A percentile compares a stretch with the other conserved stretches of the same genome.
These are phyloP conservation scores for Purshia tridentata DNA, from an alignment of 306 rosid species.

Conservation along the genomic window DNA sequence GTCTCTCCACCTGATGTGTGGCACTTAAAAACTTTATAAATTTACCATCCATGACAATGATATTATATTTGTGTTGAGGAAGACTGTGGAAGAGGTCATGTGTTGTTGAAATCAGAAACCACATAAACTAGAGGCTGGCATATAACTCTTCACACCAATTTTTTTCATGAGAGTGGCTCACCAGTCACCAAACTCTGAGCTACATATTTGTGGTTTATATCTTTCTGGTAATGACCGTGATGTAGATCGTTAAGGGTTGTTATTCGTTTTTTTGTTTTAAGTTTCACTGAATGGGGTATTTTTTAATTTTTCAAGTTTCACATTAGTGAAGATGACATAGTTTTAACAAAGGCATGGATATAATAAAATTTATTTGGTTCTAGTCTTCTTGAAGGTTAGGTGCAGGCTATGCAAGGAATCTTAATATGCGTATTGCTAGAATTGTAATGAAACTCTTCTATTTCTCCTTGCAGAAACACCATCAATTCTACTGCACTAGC, in stretches of 20 bases:
- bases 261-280: too few relatives aligned
- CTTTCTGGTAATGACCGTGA: too few relatives aligned
- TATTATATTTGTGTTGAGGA: background rate
- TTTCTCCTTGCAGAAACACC: too few relatives aligned
- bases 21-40: too few relatives aligned
- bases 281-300: too few relatives aligned
- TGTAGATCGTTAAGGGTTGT: too few relatives aligned
- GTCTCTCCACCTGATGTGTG: too few relatives aligned
- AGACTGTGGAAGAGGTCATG: background rate
- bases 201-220: too few relatives aligned
- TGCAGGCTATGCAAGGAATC: background rate
- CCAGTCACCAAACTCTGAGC: background rate
- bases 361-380: background rate
- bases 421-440: too few relatives aligned
- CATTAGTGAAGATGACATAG: background rate
- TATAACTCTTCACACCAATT: background rate
- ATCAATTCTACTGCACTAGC: too few relatives aligned
- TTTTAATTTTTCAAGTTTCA: background rate
- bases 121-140: constrained; percentile 6
- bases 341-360: background rate
- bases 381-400: too few relatives aligned
- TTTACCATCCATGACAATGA: background rate
- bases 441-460: too few relatives aligned
- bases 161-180: background rate
- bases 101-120: background rate